Evolutionary conservation across 208 protist species (phyloP).

Genomic region (Leishmania guyanensis): DNA sequence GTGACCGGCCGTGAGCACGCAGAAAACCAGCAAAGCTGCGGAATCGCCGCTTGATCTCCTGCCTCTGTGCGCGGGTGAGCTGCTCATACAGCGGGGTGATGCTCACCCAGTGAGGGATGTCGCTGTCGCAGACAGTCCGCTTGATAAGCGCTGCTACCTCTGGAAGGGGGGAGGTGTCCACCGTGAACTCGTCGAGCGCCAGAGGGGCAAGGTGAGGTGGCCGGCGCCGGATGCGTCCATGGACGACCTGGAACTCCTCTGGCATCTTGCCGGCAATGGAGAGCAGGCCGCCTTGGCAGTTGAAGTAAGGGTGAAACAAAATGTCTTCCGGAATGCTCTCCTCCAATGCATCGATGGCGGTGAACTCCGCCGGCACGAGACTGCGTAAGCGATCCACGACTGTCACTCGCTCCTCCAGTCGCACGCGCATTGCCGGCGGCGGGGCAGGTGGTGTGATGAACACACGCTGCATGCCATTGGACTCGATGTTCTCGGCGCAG

Average conservation of each 20-base stretch:
- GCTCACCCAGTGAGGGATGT: conserved; percentile 84
- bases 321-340: conserved; percentile 79
- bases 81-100: conserved; percentile 84
- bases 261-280: conserved; percentile 85
- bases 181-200: conserved; percentile 67
- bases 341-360: conserved; percentile 70
- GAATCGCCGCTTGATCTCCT: conserved; percentile 59
- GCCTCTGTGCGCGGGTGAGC: conserved; percentile 65
- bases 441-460: conserved; percentile 46
- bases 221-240: conserved; percentile 64
- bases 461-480: conserved; percentile 40
- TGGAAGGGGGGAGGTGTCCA: conserved; percentile 72
- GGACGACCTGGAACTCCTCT: conserved; percentile 84
- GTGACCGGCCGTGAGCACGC: conserved; percentile 66
- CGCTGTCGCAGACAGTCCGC: conserved; percentile 60
- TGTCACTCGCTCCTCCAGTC: conserved; percentile 80
- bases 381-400: conserved; percentile 77
- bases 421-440: conserved; percentile 78
- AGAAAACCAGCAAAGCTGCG: conserved; percentile 88
- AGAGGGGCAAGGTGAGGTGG: conserved; percentile 76
- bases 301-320: conserved; percentile 90
- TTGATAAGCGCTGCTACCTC: conserved; percentile 59
- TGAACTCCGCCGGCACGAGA: conserved; percentile 70
- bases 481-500: conserved; percentile 69
- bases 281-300: conserved; percentile 86